phyloP scores from a whole-genome alignment of 805 yeast species.

The Yamadazyma phyllophila region DNA sequence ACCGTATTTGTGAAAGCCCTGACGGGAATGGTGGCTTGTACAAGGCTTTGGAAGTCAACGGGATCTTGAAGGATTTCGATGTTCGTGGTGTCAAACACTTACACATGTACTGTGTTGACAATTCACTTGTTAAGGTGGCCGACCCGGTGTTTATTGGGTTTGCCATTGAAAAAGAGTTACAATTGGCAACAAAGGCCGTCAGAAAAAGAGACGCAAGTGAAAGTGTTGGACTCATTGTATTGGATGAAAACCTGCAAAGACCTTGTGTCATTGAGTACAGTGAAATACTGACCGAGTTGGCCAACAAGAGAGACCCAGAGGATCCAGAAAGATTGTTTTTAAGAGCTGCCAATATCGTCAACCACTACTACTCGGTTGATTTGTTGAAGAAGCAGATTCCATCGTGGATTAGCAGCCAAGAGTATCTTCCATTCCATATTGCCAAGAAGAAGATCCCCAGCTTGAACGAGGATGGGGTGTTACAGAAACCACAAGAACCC shows the following conservation, averaged over 20 bases:
- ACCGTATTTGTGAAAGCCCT: slow-evolving; percentile 76
- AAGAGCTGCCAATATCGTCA: slow-evolving; percentile 96
- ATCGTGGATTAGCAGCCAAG: slow-evolving; percentile 65
- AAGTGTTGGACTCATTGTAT: slow-evolving; percentile 87
- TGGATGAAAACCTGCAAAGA: slow-evolving; percentile 49
- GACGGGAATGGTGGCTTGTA: slow-evolving; percentile 98
- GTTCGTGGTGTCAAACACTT: slow-evolving; percentile 76
- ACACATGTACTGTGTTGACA: slow-evolving; percentile 97
- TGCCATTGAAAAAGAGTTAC: slow-evolving; percentile 62
- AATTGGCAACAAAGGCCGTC: slow-evolving; percentile 90
- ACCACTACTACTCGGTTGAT: slow-evolving; percentile 89
- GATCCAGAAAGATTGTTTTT: slow-evolving; percentile 56
- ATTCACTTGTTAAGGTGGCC: slow-evolving; percentile 85
- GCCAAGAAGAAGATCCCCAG: slow-evolving; percentile 85
- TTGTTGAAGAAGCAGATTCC: slow-evolving; percentile 60
- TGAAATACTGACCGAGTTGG: slow-evolving; percentile 76
- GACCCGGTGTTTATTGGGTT: slow-evolving; percentile 91
- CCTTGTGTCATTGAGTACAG: slow-evolving; percentile 96
- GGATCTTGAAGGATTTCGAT: slow-evolving; percentile 65
- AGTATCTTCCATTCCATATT: slow-evolving; percentile 84
- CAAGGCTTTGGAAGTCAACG: slow-evolving; percentile 68
- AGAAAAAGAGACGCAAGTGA: slow-evolving; percentile 86
- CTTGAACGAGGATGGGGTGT: slow-evolving; percentile 44
- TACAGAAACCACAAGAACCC: slow-evolving; percentile 63
- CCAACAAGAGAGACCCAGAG: slow-evolving; percentile 58